Conservation (phyloP, 331 rosid species). For the Stylosanthes scabra region DNA sequence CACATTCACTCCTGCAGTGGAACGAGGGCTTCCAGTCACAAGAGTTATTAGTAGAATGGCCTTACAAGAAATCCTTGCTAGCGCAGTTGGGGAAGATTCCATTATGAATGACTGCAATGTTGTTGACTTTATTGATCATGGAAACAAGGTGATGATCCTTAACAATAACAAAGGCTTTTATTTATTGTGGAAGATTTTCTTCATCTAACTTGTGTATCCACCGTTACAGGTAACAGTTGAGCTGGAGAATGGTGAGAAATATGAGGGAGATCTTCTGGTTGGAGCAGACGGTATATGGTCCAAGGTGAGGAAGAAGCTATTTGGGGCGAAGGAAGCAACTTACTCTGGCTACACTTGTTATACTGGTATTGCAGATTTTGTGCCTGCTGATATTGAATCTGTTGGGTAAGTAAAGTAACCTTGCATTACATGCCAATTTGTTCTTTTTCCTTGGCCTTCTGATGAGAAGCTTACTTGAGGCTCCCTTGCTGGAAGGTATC, state of each 20-base stretch:
- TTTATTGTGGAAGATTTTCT: slow-evolving; percentile 27
- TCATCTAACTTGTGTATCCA: slow-evolving; percentile 22
- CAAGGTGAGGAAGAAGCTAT: slow-evolving; percentile 85
- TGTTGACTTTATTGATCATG: slow-evolving; percentile 72
- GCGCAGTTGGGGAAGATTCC: slow-evolving; percentile 76
- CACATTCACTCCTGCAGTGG: slow-evolving; percentile 98
- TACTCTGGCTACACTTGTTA: slow-evolving; percentile 98
- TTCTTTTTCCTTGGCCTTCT: slow-evolving; percentile 12
- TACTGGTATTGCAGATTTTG: slow-evolving; percentile 94
- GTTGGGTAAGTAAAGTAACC: slow-evolving; percentile 77
- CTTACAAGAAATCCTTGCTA: slow-evolving; percentile 91
- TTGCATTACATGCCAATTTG: slow-evolving; percentile 13
- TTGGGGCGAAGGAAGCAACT: slow-evolving; percentile 70
- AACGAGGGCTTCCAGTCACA: slow-evolving; percentile 94
- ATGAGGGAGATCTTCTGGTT: slow-evolving; percentile 90
- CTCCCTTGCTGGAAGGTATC: slow-evolving; percentile 74
- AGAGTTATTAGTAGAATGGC: slow-evolving; percentile 90
- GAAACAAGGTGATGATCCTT: slow-evolving; percentile 71
- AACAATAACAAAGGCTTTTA: too few species aligned
- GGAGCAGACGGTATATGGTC: slow-evolving; percentile 99
- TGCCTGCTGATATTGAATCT: slow-evolving; percentile 90
- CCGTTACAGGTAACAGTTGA: slow-evolving; percentile 75
- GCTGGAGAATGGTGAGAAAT: slow-evolving; percentile 80
- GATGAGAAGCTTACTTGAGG: slow-evolving; percentile 45
- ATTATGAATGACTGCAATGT: slow-evolving; percentile 80